A percentile compares a stretch with the other conserved stretches of the same genome.
Evolutionary conservation across 2,329 filamentous ascomycete genomes (phyloP).

Genomic region (Aspergillus brasiliensis): DNA sequence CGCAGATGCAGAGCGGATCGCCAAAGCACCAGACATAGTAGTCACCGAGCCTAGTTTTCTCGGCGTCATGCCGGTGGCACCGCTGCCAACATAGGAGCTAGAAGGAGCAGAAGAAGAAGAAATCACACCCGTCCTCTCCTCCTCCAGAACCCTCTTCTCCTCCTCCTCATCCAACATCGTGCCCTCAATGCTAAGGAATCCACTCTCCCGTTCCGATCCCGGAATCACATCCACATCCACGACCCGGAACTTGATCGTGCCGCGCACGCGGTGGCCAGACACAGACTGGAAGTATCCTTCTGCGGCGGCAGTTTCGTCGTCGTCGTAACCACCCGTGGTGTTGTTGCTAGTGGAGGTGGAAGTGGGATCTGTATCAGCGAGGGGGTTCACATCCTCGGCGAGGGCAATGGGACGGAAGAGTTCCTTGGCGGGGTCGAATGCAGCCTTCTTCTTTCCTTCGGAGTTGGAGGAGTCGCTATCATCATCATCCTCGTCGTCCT

Average conservation of each 20-base stretch:
- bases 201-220: slow-evolving; percentile 69
- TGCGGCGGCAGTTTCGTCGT: slow-evolving; percentile 57
- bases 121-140: slow-evolving; percentile 48
- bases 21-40: slow-evolving; percentile 26
- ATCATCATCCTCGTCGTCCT: slow-evolving; percentile 29
- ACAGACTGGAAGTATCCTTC: slow-evolving; percentile 76
- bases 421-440: slow-evolving; percentile 42
- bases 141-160: slow-evolving; percentile 62
- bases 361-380: slow-evolving; percentile 28
- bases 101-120: background rate
- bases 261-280: slow-evolving; percentile 68
- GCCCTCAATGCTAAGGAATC: slow-evolving; percentile 82
- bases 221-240: slow-evolving; percentile 75
- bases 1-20: slow-evolving; percentile 23
- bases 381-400: slow-evolving; percentile 2
- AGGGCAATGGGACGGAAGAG: slow-evolving; percentile 29
- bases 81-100: too few relatives aligned
- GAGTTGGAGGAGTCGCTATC: slow-evolving; percentile 14
- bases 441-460: background rate
- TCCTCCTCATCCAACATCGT: slow-evolving; percentile 74
- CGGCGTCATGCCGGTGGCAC: background rate
- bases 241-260: slow-evolving; percentile 74
- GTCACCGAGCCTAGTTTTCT: background rate
- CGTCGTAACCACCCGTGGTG: slow-evolving; percentile 32
- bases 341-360: slow-evolving; percentile 19